phyloP scores from a whole-genome alignment of 192 early-diverging fungal genomes.

The Backusella macrospora region DNA sequence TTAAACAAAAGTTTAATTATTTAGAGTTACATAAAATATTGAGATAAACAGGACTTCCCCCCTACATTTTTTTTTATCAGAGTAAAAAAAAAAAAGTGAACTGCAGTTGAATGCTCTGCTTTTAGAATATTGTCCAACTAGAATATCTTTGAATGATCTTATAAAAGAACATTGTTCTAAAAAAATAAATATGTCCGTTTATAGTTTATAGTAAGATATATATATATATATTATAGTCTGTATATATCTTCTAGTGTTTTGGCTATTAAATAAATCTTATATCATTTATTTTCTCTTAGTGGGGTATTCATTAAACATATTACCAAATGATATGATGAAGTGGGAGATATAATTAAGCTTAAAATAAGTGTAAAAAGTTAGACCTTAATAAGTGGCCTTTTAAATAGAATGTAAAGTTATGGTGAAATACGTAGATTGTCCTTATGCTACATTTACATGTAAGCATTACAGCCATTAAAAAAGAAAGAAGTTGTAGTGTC shows the following conservation, averaged over 20 bases:
- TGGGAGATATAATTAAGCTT: slow-evolving; percentile 12
- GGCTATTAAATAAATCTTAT: background rate
- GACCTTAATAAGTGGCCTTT: background rate
- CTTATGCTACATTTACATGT: background rate
- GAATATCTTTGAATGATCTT: background rate
- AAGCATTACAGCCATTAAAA: background rate
- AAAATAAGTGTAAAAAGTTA: background rate
- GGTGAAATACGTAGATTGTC: background rate
- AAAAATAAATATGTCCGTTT: background rate
- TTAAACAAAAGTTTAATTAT: no score
- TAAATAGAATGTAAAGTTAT: background rate
- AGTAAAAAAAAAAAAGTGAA: background rate
- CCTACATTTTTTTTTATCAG: no score
- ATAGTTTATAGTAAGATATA: background rate
- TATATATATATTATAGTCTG: background rate
- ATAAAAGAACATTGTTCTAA: background rate
- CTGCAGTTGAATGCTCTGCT: background rate
- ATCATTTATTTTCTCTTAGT: slow-evolving; percentile 17
- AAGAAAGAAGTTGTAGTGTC: background rate
- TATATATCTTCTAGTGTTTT: background rate
- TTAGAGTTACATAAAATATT: no score
- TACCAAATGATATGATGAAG: slow-evolving; percentile 2
- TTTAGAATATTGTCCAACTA: background rate
- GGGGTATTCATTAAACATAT: background rate
- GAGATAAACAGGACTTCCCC: no score